Base-by-base conservation (phyloP, 1,284 basidiomycete genomes). In the Thecaphora thlaspeos region DNA sequence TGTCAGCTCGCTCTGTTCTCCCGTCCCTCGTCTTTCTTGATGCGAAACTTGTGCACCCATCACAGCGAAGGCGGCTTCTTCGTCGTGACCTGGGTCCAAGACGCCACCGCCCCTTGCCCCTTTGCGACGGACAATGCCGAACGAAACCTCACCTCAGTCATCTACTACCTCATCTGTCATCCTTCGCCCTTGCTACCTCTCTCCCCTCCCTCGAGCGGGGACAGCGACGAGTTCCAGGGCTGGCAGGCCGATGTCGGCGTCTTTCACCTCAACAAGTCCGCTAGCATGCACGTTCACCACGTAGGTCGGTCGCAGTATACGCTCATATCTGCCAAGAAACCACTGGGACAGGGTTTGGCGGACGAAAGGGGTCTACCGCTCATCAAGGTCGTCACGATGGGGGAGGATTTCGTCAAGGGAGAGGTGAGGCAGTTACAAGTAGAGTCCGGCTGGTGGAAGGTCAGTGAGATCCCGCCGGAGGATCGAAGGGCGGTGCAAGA, bases 371-470 rank as follows among this genome's bases (percentile, higher is more conserved):
- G 61, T 3, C 47, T 55, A 24, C 62, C 59, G 12, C 46, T 57
- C 15, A 62, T 52, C 26, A 56, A 52, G 46, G 51, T 48, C 5
- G 54, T 67, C 5, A 48, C 62, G 17, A 63, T 70, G 60, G 67
- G 67, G 9, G 57, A 63, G 34, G 50, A 67, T 40, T 21, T 66
- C 4, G 39, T 46, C 1, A 49, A 49, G 2, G 63, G 67, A 15
- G 67, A 67, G 41, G 57, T 63, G n/a, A 59, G 67, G 2, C 67
- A 70, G 36, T 46, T 70, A 1, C 19, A 67, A 8, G 67, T 70
- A 0, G 63, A 66, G 26, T 60, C 60, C 14, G 57, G 61, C 11
- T 66, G 63, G 63, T 70, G 67, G 67, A 70, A 70, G 51, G 54
- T 55, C 18, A 66, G 63, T 45, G 63, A 70, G 38, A 46, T 67